Base-by-base conservation (phyloP, 768 basidiomycete species). In the Panaeolus cyanescens region DNA sequence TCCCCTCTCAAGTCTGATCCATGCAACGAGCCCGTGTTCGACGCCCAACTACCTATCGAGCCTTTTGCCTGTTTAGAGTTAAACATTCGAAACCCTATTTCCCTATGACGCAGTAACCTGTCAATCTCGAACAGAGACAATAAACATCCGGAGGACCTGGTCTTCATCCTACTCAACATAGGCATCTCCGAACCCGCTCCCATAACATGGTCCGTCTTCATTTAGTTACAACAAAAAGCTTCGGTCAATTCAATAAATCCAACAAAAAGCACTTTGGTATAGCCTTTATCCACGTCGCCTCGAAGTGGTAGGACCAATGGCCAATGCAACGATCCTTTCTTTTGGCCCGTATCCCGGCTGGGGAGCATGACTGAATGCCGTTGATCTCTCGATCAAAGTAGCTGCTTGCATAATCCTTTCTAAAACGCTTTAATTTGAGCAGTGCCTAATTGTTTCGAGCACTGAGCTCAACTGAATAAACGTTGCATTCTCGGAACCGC, bases 261-360 rank as follows among this genome's bases (percentile, higher is more conserved):
- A 50, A 50, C 45, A 50, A 50, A 50, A 50, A 50, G 45, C 25
- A 28, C 15, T 50, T 1, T 12, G 10, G 30, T 15, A 50, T 28
- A 50, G 45, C 22, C 45, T 30, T 50, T 50, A 50, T 50, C 19
- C 45, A 50, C 25, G n/a, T 50, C 45, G 45, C 45, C 45, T 50
- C 45, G 22, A 50, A 50, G 25, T 12, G 25, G 45, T 50, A 50
- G 45, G 22, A 12, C 45, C 45, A 50, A 50, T 12, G 45, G 45
- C n/a, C 45, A 50, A 50, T 28, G 45, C 45, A 28, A 28, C 45
- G 45, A 50, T 50, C 45, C 25, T 50, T 15, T 8, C 39, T 20
- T 20, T 5, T 42, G 19, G 10, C 39, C 7, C 10, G 22, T 50
- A n/a, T n/a, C n/a, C 25, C 15, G 8, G 22, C 30, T 30, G 8